Percentiles rank a stretch among this genome's conserved stretches.
These are phyloP conservation scores for Beauveria australis DNA, from an alignment of 2,329 filamentous ascomycete species.

Conservation along the genomic window DNA sequence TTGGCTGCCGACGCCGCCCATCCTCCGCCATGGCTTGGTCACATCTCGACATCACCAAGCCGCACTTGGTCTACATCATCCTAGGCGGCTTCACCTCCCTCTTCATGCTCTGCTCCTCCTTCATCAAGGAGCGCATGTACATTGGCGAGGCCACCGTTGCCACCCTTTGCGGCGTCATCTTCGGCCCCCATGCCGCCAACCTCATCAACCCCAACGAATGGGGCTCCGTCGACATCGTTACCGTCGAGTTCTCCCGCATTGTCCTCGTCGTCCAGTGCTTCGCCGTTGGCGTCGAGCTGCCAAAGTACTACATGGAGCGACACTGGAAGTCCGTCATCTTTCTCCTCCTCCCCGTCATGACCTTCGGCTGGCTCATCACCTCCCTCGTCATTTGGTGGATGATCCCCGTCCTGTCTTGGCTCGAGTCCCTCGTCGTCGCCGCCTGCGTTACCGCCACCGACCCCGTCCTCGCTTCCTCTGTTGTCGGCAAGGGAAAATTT, in stretches of 20 bases:
- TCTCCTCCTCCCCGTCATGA: conserved; percentile 92
- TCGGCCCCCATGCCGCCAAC: conserved; percentile 75
- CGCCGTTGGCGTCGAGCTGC: conserved; percentile 82
- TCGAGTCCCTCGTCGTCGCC: conserved; percentile 78
- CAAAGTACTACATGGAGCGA: conserved; percentile 92
- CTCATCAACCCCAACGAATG: conserved; percentile 68
- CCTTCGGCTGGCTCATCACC: conserved; percentile 86
- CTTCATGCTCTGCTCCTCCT: conserved; percentile 96
- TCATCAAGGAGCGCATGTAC: conserved; percentile 97
- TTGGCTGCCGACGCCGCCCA: neutral
- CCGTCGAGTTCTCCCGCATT: conserved; percentile 81
- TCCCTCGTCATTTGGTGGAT: conserved; percentile 95
- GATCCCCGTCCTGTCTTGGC: conserved; percentile 69
- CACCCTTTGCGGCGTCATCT: conserved; percentile 79
- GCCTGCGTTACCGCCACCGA: conserved; percentile 97
- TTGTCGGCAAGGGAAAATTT: conserved; percentile 98
- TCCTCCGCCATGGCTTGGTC: conserved; percentile 60
- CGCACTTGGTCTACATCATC: conserved; percentile 97
- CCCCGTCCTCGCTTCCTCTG: conserved; percentile 91
- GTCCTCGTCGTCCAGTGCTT: conserved; percentile 90
- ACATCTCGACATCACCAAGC: conserved; percentile 78
- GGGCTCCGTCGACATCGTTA: conserved; percentile 80
- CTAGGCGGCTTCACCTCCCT: conserved; percentile 93
- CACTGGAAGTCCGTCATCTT: conserved; percentile 92
- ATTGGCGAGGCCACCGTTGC: conserved; percentile 97